Evolutionary conservation across 1,284 basidiomycete genomes (phyloP).

Genomic region (Peniophora sp.): DNA sequence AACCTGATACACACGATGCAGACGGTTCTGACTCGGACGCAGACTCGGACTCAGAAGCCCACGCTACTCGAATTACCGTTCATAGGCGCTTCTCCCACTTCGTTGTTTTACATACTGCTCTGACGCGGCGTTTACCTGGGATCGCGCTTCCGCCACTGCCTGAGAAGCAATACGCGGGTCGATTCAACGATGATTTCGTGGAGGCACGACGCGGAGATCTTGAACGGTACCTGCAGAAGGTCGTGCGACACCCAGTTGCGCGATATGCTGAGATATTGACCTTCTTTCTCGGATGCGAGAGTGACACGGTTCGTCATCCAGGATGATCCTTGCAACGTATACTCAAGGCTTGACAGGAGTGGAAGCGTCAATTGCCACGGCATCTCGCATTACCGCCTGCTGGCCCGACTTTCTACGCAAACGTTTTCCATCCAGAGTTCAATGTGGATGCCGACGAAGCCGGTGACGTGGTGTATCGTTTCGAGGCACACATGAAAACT

Average conservation of each 20-base stretch:
- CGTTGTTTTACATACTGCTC: slow-evolving; percentile 63
- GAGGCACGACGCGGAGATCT: slow-evolving; percentile 76
- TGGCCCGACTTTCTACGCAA: slow-evolving; percentile 68
- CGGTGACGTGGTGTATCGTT: slow-evolving; percentile 45
- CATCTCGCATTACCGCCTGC: slow-evolving; percentile 53
- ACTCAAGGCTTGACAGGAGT: slow-evolving; percentile 44
- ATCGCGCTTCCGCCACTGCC: slow-evolving; percentile 76
- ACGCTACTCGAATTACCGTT: slow-evolving; percentile 52
- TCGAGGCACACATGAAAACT: slow-evolving; percentile 56
- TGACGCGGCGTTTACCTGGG: slow-evolving; percentile 61
- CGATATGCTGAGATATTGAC: slow-evolving; percentile 76
- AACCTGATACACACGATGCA: slow-evolving; percentile 6
- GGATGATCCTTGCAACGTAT: no score
- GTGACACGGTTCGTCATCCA: slow-evolving; percentile 45
- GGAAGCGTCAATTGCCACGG: slow-evolving; percentile 57
- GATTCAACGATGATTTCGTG: slow-evolving; percentile 76
- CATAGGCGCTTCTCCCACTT: slow-evolving; percentile 82
- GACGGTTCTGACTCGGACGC: slow-evolving; percentile 20
- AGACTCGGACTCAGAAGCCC: slow-evolving; percentile 17
- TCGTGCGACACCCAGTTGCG: slow-evolving; percentile 73
- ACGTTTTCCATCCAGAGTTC: slow-evolving; percentile 78
- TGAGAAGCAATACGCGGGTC: slow-evolving; percentile 74
- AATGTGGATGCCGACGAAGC: slow-evolving; percentile 72
- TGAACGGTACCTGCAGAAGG: slow-evolving; percentile 64
- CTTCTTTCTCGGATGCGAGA: slow-evolving; percentile 73